Percentiles rank a stretch among this genome's conserved stretches.
Conservation (phyloP, 257 asterid genomes). For the Agastache rugosa region DNA sequence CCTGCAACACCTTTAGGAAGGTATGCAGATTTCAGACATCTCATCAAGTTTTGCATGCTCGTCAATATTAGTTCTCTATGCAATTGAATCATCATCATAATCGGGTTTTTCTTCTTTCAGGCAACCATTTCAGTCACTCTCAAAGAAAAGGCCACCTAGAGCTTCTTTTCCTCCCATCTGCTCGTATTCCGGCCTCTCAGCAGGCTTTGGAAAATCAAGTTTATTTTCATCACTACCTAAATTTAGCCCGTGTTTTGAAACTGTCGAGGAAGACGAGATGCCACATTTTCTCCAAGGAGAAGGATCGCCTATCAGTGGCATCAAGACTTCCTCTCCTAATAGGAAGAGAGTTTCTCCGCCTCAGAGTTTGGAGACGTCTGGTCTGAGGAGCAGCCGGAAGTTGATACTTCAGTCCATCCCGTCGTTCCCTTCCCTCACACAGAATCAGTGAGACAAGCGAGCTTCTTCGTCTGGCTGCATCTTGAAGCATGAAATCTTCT, state of each 20-base stretch:
- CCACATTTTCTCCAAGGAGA: conserved; percentile 68
- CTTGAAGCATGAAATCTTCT: background rate
- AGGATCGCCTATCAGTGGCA: conserved; percentile 52
- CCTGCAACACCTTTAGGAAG: conserved; percentile 73
- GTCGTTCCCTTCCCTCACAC: conserved; percentile 72
- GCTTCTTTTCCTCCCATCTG: conserved; percentile 52
- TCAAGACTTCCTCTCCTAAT: conserved; percentile 79
- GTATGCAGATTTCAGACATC: conserved; percentile 37
- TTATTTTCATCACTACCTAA: conserved; percentile 54
- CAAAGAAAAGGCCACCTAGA: conserved; percentile 60
- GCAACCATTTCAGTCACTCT: conserved; percentile 39
- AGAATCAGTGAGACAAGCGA: conserved; percentile 48
- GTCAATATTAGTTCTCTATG: background rate
- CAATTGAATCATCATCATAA: background rate
- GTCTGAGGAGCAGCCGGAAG: conserved; percentile 73
- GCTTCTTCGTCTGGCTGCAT: background rate
- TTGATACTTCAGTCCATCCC: conserved; percentile 76
- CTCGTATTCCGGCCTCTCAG: conserved; percentile 47
- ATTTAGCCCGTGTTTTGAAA: conserved; percentile 53
- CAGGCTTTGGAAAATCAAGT: conserved; percentile 48
- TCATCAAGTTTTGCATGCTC: background rate
- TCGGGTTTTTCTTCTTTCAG: conserved; percentile 15
- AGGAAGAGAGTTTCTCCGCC: conserved; percentile 88
- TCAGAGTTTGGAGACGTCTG: conserved; percentile 44
- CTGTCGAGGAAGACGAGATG: conserved; percentile 62